Percentiles rank a stretch among this genome's conserved stretches.
Evolutionary conservation across 495 filamentous ascomycete species (phyloP).

Genomic region (Hypomontagnella submonticulosa): DNA sequence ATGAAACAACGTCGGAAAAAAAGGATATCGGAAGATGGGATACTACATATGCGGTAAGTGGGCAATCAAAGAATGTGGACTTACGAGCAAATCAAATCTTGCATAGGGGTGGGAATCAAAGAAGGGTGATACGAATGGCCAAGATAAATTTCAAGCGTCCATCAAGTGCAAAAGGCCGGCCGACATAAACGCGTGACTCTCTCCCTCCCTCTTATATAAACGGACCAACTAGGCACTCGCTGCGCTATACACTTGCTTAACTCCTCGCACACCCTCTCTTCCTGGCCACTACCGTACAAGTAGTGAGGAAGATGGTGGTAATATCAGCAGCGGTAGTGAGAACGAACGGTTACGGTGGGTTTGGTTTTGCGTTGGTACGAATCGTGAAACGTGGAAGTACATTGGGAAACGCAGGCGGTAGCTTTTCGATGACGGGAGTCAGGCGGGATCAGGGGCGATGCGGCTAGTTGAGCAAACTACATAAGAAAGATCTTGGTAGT

Average conservation of each 20-base stretch:
- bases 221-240: conserved; percentile 23
- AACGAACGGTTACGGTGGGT: conserved; percentile 25
- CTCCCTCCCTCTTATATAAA: conserved; percentile 17
- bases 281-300: conserved; percentile 25
- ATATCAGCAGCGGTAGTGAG: conserved; percentile 10
- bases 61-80: conserved; percentile 37
- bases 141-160: conserved; percentile 34
- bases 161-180: conserved; percentile 24
- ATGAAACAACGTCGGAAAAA: conserved; percentile 8
- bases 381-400: conserved; percentile 43
- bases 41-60: conserved; percentile 22
- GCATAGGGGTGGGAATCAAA: conserved; percentile 45
- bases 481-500: conserved; percentile 27
- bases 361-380: conserved; percentile 26
- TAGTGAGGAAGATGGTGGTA: conserved; percentile 21
- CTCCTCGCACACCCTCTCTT: conserved; percentile 35
- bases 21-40: conserved; percentile 33
- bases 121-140: conserved; percentile 34
- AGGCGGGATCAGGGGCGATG: conserved; percentile 16
- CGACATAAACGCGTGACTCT: conserved; percentile 36
- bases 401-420: conserved; percentile 27
- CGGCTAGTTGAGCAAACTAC: conserved; percentile 26
- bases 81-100: conserved; percentile 45
- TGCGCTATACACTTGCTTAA: conserved; percentile 34
- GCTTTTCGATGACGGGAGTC: conserved; percentile 21